Evolutionary conservation across 805 yeast genomes (phyloP).

Genomic region (Nakazawaea holstii): DNA sequence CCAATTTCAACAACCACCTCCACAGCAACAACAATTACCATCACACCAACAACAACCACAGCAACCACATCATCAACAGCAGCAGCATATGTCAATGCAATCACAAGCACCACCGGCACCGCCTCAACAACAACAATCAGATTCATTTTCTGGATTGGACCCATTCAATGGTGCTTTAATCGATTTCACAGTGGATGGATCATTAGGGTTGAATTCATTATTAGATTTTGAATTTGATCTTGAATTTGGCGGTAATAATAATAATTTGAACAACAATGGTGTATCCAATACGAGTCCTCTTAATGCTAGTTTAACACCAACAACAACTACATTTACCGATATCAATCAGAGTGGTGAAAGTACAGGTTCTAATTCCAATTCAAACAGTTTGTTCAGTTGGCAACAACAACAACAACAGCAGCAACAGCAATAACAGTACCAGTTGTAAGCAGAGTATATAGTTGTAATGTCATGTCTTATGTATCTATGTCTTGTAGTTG

Average conservation of each 20-base stretch:
- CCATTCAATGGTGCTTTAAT: constrained; percentile 26
- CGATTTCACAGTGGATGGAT: constrained; percentile 81
- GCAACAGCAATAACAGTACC: no score
- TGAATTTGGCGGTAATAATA: constrained; percentile 10
- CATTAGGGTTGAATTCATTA: constrained; percentile 68
- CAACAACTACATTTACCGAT: no score
- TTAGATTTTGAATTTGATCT: constrained; percentile 40
- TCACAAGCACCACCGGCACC: constrained; percentile 13
- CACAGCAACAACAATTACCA: background rate
- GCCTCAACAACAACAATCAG: constrained; percentile 4
- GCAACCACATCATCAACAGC: background rate
- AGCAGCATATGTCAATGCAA: constrained; percentile 12
- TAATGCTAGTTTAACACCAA: no score
- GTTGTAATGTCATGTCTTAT: no score
- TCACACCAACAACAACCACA: background rate
- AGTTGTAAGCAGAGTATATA: no score
- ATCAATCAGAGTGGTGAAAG: no score
- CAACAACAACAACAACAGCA: constrained; percentile 2
- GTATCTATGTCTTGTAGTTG: no score
- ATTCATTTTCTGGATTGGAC: constrained; percentile 12
- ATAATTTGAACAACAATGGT: no score
- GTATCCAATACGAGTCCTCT: no score
- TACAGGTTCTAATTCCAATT: no score
- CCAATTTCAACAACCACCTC: constrained; percentile 9
- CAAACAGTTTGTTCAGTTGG: constrained; percentile 8